Base-by-base conservation (phyloP, 2,329 filamentous ascomycete genomes). In the Penicillium sp. region DNA sequence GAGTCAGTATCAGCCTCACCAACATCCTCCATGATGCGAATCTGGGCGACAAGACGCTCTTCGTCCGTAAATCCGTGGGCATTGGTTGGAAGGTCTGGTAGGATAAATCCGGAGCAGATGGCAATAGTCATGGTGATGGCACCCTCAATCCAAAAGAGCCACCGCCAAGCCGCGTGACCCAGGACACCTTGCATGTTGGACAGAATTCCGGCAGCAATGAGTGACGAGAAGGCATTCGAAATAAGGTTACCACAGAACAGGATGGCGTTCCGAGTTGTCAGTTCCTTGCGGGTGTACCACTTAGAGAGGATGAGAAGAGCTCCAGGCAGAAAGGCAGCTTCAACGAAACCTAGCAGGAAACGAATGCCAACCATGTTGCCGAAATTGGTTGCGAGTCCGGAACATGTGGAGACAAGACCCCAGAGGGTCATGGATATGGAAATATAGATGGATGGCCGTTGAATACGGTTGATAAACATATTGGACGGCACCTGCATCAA, bases 21-120 rank as follows among this genome's bases (percentile, higher is more conserved):
- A 64, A 89, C 85, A 68, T 92, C 89, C 52, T 79, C 80, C 52
- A 81, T 79, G 11, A 93, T 79, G 28, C 87, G 83, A 0, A 82
- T 83, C 55, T 82, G 81, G 60, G 92, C 76, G 63, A 83, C 91
- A 2, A 28, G 49, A 18, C 57, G 59, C 55, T 66, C 65, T 5
- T 65, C 61, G 21, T 60, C 57, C n/a, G 46, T 62, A 20, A 66
- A 46, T 59, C 62, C 66, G 6, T 47, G 50, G 1, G 61, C 59
- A 24, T 62, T 56, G 9, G 60, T 47, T 2, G 65, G 65, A 38
- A 64, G 66, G 48, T 65, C 61, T 4, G 61, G 47, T 9, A 64
- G 38, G 9, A 61, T 40, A 42, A 65, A 67, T 21, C 58, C 62
- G 7, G 61, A 50, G 6, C 54, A 11, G 24, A 66, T 47, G 24